Evolutionary conservation across 192 early-diverging fungal species (phyloP).

Genomic region (Phycomyces blakesleeanus): DNA sequence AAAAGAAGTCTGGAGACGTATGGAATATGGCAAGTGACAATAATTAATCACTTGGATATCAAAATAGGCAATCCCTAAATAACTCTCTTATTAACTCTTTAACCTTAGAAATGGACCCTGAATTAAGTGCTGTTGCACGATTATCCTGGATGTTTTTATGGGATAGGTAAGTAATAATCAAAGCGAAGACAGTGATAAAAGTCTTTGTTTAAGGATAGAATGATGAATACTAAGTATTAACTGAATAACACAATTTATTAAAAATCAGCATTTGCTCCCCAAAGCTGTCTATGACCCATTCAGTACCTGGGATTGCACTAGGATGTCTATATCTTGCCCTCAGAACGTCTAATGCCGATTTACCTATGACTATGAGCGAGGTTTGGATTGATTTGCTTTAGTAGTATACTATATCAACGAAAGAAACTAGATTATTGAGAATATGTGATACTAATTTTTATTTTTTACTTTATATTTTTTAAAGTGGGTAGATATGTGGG

Average conservation of each 20-base stretch:
- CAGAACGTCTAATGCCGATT: constrained; percentile 16
- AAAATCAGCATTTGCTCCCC: constrained; percentile 29
- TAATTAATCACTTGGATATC: neutral
- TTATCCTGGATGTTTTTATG: constrained; percentile 33
- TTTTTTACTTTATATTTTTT: neutral
- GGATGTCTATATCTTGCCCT: constrained; percentile 34
- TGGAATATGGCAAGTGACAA: constrained; percentile 12
- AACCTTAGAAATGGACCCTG: constrained; percentile 23
- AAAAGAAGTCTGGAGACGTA: constrained; percentile 25
- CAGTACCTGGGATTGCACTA: constrained; percentile 22
- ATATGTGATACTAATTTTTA: no score
- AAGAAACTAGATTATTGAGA: neutral
- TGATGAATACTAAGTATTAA: no score
- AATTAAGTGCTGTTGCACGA: constrained; percentile 28
- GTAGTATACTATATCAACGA: neutral
- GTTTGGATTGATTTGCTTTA: constrained; percentile 6
- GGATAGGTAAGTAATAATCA: constrained; percentile 33
- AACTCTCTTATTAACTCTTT: neutral
- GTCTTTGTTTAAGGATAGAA: no score
- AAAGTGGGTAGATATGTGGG: constrained; percentile 34
- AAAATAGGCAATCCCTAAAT: neutral
- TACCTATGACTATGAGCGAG: constrained; percentile 28
- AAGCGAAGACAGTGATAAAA: no score
- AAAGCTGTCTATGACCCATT: constrained; percentile 24
- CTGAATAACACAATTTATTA: no score